Base-by-base conservation (phyloP, 257 asterid species). In the Marsdenia floribunda region DNA sequence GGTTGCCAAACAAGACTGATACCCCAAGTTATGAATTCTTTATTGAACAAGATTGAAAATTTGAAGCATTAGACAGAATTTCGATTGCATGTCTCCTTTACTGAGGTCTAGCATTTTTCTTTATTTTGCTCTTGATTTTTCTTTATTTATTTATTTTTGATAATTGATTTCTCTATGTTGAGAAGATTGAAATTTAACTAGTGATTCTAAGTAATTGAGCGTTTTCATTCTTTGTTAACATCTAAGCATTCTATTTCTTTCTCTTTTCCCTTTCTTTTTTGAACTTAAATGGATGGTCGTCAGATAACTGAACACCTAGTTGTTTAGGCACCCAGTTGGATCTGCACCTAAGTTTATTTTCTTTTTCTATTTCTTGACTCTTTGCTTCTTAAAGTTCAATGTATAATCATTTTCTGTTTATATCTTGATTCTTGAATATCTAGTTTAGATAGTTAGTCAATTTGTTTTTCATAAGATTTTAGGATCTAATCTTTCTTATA, bases 51-150 rank as follows among this genome's bases (percentile, higher is more conserved):
- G 88, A 88, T 92, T 59, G 99, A 91, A 75, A 80, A 87, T 37
- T 76, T 90, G 85, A 90, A 88, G 88, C 90, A 88, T 75, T 94
- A 95, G 78, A 86, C 88, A 21, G 99, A 95, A 71, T 95, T 95
- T 86, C 99, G 92, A 71, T 79, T 95, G 70, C 95, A 95, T 12
- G 96, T 93, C 70, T 95, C 99, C 76, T 95, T 89, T 84, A 95
- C 92, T 71, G 99, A 95, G 98, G 99, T 95, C 80, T 57, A 14
- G 66, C 24, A 60, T 13, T n/a, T 69, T 68, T 54, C 46, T 76
- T 72, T 70, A 71, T 68, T 54, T 60, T 42, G 61, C 58, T 49
- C 26, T 19, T 72, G 53, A 67, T n/a, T 68, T n/a, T 19, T 13
- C 10, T 47, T 22, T 7, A 29, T 42, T 42, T 42, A 2, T 42